Evolutionary conservation across 2,329 filamentous ascomycete genomes (phyloP).

Genomic region (Diaporthe ampelina): DNA sequence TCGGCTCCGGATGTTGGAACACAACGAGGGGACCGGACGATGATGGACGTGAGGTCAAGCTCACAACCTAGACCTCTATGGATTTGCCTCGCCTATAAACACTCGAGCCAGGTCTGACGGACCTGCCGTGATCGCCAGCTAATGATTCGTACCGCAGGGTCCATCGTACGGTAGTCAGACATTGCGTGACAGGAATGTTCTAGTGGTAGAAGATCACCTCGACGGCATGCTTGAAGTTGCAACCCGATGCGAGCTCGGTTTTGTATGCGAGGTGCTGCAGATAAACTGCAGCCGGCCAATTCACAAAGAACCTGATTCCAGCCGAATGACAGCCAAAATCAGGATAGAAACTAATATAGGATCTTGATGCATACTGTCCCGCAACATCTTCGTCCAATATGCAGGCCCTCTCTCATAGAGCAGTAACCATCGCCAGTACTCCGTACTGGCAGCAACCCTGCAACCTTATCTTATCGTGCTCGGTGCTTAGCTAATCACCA

Average conservation of each 20-base stretch:
- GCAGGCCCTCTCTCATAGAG: not conserved
- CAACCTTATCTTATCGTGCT: not conserved
- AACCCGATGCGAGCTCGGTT: too few relatives aligned
- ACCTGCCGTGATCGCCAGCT: not conserved
- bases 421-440: not conserved
- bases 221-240: not conserved
- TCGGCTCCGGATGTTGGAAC: constrained; percentile 19
- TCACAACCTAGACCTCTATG: not conserved
- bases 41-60: not conserved
- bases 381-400: not conserved
- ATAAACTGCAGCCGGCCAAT: too few relatives aligned
- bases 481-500: constrained; percentile 4
- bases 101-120: not conserved
- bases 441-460: not conserved
- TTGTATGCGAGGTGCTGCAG: not conserved
- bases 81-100: not conserved
- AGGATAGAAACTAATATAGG: fast-evolving
- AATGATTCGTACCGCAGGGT: not conserved
- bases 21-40: not conserved
- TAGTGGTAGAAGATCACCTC: not conserved
- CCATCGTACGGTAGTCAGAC: too few relatives aligned
- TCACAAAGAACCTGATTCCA: too few relatives aligned
- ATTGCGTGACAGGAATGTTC: not conserved
- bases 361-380: not conserved
- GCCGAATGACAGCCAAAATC: not conserved